These are phyloP conservation scores for Agaricus blazei DNA, from an alignment of 768 basidiomycete species.

Conservation along the genomic window DNA sequence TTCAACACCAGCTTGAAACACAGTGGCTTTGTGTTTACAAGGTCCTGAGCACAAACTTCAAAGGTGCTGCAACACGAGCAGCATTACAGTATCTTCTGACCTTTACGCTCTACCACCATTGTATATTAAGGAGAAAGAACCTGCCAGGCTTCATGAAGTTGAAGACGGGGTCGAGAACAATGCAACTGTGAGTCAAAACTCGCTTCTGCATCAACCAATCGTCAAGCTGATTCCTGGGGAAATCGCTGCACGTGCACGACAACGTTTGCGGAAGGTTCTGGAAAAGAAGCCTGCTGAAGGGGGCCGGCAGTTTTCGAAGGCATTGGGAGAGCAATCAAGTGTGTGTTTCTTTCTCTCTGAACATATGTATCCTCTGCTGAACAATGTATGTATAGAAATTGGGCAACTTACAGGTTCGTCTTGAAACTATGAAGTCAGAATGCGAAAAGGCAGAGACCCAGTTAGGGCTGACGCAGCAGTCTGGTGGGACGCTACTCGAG, in stretches of 20 bases:
- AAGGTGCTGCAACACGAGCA: constrained; percentile 72
- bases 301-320: constrained; percentile 76
- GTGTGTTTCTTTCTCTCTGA: too few species aligned
- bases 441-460: constrained; percentile 80
- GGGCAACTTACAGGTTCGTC: constrained; percentile 69
- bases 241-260: constrained; percentile 68
- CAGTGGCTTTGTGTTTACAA: constrained; percentile 85
- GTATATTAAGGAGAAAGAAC: constrained; percentile 22
- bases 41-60: constrained; percentile 75
- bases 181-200: background rate
- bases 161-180: constrained; percentile 30
- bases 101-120: constrained; percentile 46
- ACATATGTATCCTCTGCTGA: background rate
- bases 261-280: constrained; percentile 78
- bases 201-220: constrained; percentile 10
- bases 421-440: constrained; percentile 71
- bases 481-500: constrained; percentile 76
- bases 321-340: constrained; percentile 53
- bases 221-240: constrained; percentile 46
- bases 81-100: constrained; percentile 81
- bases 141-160: constrained; percentile 21
- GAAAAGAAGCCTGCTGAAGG: constrained; percentile 79
- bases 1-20: constrained; percentile 46
- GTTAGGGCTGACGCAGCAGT: constrained; percentile 25
- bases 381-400: constrained; percentile 60